Evolutionary conservation across 148 eudicot genomes (phyloP).

Genomic region (Camellia lanceoleosa): DNA sequence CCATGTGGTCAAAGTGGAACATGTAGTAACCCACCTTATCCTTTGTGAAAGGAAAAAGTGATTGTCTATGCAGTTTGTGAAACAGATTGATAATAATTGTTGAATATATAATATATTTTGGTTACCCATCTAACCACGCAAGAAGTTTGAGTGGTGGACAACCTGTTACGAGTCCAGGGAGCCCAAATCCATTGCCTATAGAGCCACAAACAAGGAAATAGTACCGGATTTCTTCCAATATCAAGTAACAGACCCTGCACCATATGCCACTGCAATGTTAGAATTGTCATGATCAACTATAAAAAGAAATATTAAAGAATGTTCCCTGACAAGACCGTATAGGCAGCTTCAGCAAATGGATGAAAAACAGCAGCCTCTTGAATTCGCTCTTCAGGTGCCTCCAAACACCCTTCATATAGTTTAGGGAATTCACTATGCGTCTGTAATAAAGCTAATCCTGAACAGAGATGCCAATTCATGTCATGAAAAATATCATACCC

Average conservation of each 20-base stretch:
- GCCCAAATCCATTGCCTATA: conserved; percentile 73
- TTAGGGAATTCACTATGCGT: conserved; percentile 37
- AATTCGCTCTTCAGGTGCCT: conserved; percentile 54
- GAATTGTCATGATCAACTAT: not conserved
- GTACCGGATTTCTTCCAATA: conserved; percentile 71
- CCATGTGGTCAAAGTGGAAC: too few relatives aligned
- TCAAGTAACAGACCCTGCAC: conserved; percentile 77
- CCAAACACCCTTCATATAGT: conserved; percentile 34
- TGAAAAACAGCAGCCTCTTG: conserved; percentile 52
- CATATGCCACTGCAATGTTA: not conserved
- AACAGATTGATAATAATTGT: not conserved
- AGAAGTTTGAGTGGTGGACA: conserved; percentile 27
- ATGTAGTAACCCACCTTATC: too few relatives aligned
- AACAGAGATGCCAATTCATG: not conserved
- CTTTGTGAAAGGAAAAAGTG: not conserved
- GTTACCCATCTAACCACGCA: not conserved
- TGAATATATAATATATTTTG: not conserved
- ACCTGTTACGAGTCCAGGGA: conserved; percentile 74
- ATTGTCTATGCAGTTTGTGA: not conserved
- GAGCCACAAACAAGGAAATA: conserved; percentile 77
- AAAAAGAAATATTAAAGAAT: conserved; percentile 8
- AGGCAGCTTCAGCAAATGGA: conserved; percentile 84
- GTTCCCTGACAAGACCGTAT: conserved; percentile 44
- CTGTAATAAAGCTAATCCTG: conserved; percentile 68
- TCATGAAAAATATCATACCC: not conserved